These are phyloP conservation scores for Pseudonitzschia pungens DNA, from an alignment of 108 stramenopile species.

Conservation along the genomic window DNA sequence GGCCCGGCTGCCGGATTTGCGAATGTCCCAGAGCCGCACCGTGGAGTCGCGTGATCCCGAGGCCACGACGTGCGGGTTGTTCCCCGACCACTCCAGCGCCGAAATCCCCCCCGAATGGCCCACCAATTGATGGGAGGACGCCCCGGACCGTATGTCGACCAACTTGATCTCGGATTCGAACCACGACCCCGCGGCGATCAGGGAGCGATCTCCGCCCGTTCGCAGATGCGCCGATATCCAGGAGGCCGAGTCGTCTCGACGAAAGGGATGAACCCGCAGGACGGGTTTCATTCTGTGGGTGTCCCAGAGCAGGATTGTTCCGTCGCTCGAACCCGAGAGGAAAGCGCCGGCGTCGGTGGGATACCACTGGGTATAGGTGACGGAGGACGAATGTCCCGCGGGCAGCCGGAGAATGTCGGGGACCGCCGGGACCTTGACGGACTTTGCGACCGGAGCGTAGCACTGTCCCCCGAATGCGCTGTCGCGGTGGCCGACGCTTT, in stretches of 20 bases:
- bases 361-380: constrained; percentile 68
- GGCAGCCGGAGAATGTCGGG: constrained; percentile 30
- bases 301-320: constrained; percentile 74
- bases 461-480: neutral
- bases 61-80: constrained; percentile 51
- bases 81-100: constrained; percentile 62
- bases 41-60: constrained; percentile 67
- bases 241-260: constrained; percentile 16
- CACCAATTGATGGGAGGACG: constrained; percentile 68
- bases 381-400: constrained; percentile 51
- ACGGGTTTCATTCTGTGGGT: constrained; percentile 55
- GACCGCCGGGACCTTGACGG: constrained; percentile 32
- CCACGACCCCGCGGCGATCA: constrained; percentile 30
- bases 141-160: constrained; percentile 69
- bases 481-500: neutral
- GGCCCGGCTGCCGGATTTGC: constrained; percentile 59
- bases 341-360: constrained; percentile 74
- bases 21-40: constrained; percentile 79
- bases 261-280: constrained; percentile 34
- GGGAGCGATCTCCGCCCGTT: constrained; percentile 21
- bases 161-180: constrained; percentile 33
- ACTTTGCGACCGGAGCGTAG: constrained; percentile 52
- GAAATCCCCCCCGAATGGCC: constrained; percentile 63
- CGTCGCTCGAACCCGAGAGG: constrained; percentile 59
- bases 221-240: constrained; percentile 25